A percentile compares a stretch with the other conserved stretches of the same genome.
phyloP scores from a whole-genome alignment of 2,329 filamentous ascomycete genomes.

The Ceratocystis huliohia region DNA sequence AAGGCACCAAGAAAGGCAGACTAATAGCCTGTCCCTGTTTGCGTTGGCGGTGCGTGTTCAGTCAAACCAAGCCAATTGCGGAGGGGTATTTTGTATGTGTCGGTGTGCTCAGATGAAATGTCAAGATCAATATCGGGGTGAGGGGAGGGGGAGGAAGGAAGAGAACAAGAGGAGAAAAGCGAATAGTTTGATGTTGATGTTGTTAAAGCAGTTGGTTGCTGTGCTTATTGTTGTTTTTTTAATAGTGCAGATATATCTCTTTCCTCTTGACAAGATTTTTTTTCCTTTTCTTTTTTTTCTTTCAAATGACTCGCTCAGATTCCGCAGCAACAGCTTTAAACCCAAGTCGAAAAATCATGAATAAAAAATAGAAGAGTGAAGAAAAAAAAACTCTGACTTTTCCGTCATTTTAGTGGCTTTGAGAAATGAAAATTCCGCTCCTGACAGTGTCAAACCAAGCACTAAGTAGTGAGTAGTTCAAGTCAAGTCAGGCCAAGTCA shows the following conservation, averaged over 20 bases:
- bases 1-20: background rate
- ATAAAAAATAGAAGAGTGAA: background rate
- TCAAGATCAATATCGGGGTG: slow-evolving; percentile 3
- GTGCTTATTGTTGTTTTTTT: background rate
- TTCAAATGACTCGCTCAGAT: slow-evolving; percentile 3
- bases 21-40: background rate
- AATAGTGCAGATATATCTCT: background rate
- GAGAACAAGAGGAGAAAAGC: background rate
- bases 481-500: too few species aligned
- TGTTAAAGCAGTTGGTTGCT: background rate
- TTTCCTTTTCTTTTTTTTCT: background rate
- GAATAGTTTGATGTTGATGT: background rate
- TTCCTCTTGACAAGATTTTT: background rate
- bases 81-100: slow-evolving; percentile 1
- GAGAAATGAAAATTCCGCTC: background rate
- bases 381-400: background rate
- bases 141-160: background rate
- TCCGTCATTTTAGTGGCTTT: background rate
- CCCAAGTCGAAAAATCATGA: background rate
- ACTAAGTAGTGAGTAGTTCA: too few species aligned
- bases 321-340: background rate
- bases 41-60: background rate
- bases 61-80: slow-evolving; percentile 1
- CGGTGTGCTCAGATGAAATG: slow-evolving; percentile 9
- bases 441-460: background rate